Evolutionary conservation across 768 basidiomycete genomes (phyloP), one percentile per base, ranked within the genome.

Genomic region (Xanthoconium purpureum): DNA sequence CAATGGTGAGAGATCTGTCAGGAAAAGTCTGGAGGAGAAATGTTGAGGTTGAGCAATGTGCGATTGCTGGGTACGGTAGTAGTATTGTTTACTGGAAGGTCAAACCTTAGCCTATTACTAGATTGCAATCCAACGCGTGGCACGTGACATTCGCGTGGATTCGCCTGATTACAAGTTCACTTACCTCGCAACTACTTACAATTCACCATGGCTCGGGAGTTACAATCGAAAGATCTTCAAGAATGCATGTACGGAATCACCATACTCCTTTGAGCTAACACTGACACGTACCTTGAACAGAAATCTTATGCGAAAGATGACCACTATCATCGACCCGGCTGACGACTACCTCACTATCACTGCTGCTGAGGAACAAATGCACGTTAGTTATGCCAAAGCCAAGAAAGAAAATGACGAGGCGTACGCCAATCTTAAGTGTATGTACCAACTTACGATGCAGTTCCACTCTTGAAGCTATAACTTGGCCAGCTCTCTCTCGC

Each of bases 331-430:
- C 52, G 84, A 89, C 63, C 87, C 88, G 12, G 85, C 87, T 42
- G 88, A 90, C 51, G 90, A 92, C 69, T 90, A 84, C 66, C 73
- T 87, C 55, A 85, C 87, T 13, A 88, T 92, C 47, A 83, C 84
- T 15, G 82, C 80, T 8, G 84, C 88, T 9, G 88, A 91, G 62
- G 84, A 90, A 56, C 84, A 80, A 60, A 84, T 89, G 66, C 79
- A 79, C 14, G 62, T 77, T 8, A 82, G 82, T 11, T 82, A 86
- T 56, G 74, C 78, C 8, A 76, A 72, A 52, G 74, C 84, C 48
- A 87, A 81, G 71, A 85, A 83, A 62, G 87, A 88, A 44, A 69
- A 87, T 0, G 89, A 91, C 46, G 83, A 87, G 45, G 79, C 83
- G 3, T 84, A 87, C 57, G 70, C 77, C 1, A 84, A 81, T 58